Percentiles rank a stretch among this genome's conserved stretches.
phyloP scores from a whole-genome alignment of 352 stramenopile genomes.

The Globisporangium yorkense region DNA sequence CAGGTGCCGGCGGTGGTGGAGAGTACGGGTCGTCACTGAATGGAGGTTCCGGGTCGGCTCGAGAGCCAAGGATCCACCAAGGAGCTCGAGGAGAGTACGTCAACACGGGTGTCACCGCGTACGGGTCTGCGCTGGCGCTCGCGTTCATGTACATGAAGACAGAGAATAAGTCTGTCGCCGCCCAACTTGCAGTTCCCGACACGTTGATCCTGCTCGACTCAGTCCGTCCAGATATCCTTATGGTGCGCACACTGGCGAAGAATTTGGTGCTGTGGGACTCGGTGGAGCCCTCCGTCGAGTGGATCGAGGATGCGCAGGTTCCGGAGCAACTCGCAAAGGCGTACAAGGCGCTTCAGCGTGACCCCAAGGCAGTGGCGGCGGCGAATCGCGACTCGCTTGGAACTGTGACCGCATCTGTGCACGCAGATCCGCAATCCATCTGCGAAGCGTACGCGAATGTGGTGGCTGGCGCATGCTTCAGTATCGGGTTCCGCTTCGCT shows the following conservation, averaged over 20 bases:
- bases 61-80: conserved; percentile 33
- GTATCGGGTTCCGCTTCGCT: conserved; percentile 93
- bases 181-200: conserved; percentile 88
- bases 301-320: conserved; percentile 83
- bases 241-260: conserved; percentile 91
- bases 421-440: conserved; percentile 85
- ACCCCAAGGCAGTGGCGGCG: background rate
- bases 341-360: conserved; percentile 28
- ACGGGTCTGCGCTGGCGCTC: conserved; percentile 90
- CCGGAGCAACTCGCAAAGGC: conserved; percentile 43
- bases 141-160: conserved; percentile 97
- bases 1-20: conserved; percentile 14
- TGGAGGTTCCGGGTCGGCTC: conserved; percentile 50
- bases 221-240: conserved; percentile 93
- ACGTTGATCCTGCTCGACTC: conserved; percentile 95
- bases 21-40: background rate
- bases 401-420: conserved; percentile 13
- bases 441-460: conserved; percentile 95
- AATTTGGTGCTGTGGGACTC: conserved; percentile 95
- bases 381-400: conserved; percentile 1
- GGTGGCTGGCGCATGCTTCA: conserved; percentile 92
- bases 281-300: conserved; percentile 84
- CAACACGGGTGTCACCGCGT: conserved; percentile 94
- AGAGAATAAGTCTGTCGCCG: conserved; percentile 79
- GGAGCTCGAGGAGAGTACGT: conserved; percentile 74